Evolutionary conservation across 208 protist species (phyloP), one percentile per base, ranked within the genome.

Genomic region (Kentomonas sorsogonicus): DNA sequence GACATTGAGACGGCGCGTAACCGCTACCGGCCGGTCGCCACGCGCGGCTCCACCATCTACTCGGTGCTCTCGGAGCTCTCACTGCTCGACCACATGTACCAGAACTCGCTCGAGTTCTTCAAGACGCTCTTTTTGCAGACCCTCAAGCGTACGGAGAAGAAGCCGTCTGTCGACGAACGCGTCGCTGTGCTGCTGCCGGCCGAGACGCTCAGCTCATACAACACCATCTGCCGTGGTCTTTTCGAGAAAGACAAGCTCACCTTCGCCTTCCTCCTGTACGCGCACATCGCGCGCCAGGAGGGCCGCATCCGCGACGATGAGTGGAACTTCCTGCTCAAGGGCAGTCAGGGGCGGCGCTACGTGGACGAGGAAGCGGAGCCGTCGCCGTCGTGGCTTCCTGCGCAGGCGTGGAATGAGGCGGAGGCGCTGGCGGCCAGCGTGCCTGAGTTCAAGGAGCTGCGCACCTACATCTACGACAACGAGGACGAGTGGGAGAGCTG

Each of bases 201-300:
- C 13, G 74, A 95, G 39, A 96, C 92, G 33, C 66, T 90, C 26
- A 69, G 84, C 57, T 89, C 93, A 13, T 98, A 96, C 79, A 79
- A 79, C 67, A 97, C 89, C 38, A 84, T 98, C 48, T 98, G 95
- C 77, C 87, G 95, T 29, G 95, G 93, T 22, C 84, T 98, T 29
- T 97, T 98, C 72, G 93, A 98, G 77, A 76, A 79, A 54, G 89
- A 98, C 77, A 98, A 98, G 83, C 72, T 96, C n/a, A 81, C 97
- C 47, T 98, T 97, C 57, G 94, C 94, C n/a, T 97, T 97, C 41
- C 69, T 98, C 45, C 87, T 98, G 30, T 90, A 86, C 58, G 67
- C 83, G n/a, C 71, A 87, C 29, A 91, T 98, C 45, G 68, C 78
- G 22, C 81, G 91, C 11, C 79, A 90, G 55, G 68, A 81, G 55